A percentile compares a stretch with the other conserved stretches of the same genome.
phyloP scores from a whole-genome alignment of 176 grass and related monocot genomes.

The Pontederia paniculata region DNA sequence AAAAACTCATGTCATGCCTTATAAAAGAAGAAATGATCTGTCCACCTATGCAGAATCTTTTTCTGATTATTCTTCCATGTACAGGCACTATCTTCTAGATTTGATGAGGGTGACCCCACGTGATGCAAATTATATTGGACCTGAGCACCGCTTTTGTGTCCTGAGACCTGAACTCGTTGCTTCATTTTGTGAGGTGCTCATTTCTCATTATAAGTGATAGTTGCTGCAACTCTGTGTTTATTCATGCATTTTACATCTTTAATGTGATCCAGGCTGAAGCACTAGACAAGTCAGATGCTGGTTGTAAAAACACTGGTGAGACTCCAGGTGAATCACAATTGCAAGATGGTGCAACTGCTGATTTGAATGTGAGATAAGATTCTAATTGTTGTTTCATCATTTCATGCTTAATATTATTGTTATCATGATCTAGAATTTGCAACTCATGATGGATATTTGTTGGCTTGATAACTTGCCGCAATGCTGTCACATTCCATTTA shows the following conservation, averaged over 20 bases:
- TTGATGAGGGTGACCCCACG: slow-evolving; percentile 99
- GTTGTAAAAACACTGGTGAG: slow-evolving; percentile 16
- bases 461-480: too few relatives aligned
- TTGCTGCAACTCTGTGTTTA: slow-evolving; percentile 5
- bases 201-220: slow-evolving; percentile 4
- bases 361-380: slow-evolving; percentile 23
- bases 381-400: not conserved
- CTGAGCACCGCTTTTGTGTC: slow-evolving; percentile 77
- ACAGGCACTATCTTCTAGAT: slow-evolving; percentile 96
- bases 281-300: slow-evolving; percentile 12
- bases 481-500: too few relatives aligned
- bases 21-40: too few relatives aligned
- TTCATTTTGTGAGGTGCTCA: slow-evolving; percentile 70
- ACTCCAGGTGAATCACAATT: slow-evolving; percentile 8
- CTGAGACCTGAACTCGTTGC: slow-evolving; percentile 85
- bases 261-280: slow-evolving; percentile 34
- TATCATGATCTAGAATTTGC: not conserved
- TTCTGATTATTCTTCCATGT: slow-evolving; percentile 1
- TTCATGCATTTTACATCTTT: slow-evolving; percentile 14
- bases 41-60: not conserved
- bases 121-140: slow-evolving; percentile 92
- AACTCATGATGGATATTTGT: too few relatives aligned
- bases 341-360: slow-evolving; percentile 21
- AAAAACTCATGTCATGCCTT: too few relatives aligned
- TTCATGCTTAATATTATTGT: not conserved